Evolutionary conservation across 2,329 filamentous ascomycete genomes (phyloP).

Genomic region (Diaporthe ampelina): DNA sequence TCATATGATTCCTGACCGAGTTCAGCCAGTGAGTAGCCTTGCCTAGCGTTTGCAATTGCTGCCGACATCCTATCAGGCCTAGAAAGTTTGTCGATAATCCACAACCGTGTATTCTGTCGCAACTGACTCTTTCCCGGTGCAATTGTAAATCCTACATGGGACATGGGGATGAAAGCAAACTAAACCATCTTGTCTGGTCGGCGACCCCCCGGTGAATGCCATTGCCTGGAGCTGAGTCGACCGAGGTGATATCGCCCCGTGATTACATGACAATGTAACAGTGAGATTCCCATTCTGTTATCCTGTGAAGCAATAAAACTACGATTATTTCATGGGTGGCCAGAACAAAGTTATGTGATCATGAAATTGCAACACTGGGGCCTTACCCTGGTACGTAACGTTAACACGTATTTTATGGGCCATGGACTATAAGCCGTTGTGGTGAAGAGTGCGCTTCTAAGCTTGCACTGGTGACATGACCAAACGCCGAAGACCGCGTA

Average conservation of each 20-base stretch:
- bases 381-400: not conserved
- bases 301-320: not conserved
- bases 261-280: not conserved
- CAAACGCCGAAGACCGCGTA: no score
- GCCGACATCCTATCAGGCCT: not conserved
- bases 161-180: not conserved
- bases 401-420: not conserved
- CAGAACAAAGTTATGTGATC: not conserved
- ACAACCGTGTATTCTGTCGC: not conserved
- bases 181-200: not conserved
- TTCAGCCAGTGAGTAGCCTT: not conserved
- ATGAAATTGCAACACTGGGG: not conserved
- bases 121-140: not conserved
- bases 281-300: not conserved
- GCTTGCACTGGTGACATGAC: no score
- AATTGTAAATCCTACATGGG: not conserved
- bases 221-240: not conserved
- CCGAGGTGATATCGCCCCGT: conserved; percentile 15
- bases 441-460: no score
- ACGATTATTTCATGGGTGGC: not conserved
- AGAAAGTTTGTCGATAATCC: not conserved
- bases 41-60: not conserved
- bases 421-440: no score
- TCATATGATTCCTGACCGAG: no score
- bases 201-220: not conserved